Conservation (phyloP, 805 yeast genomes). For the Geotrichum ghanense region DNA sequence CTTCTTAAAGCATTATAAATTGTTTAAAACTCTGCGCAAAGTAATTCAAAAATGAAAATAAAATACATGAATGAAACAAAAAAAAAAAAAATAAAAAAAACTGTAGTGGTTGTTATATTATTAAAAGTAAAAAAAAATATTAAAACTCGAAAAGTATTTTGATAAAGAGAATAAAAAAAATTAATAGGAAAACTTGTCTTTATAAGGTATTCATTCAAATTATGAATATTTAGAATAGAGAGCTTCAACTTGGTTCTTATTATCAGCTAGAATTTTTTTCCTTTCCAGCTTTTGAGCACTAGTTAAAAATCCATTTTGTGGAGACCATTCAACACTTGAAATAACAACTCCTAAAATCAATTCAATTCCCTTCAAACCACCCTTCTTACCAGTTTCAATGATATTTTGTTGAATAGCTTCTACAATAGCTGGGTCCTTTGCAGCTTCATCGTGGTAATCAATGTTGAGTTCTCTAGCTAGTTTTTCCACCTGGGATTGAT, state of each 20-base stretch:
- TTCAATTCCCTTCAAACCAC: constrained; percentile 80
- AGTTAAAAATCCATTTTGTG: constrained; percentile 86
- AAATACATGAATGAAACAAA: neutral
- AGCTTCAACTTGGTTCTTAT: constrained; percentile 53
- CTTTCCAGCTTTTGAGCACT: constrained; percentile 96
- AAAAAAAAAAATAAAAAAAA: constrained; percentile 1
- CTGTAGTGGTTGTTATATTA: too few relatives aligned
- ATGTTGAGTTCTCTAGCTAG: constrained; percentile 49
- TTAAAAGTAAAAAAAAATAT: neutral
- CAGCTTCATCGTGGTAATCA: constrained; percentile 36
- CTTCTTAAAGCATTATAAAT: too few relatives aligned
- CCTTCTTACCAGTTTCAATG: constrained; percentile 63
- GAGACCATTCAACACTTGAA: constrained; percentile 93
- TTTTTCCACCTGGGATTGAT: constrained; percentile 50
- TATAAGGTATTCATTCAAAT: constrained; percentile 1
- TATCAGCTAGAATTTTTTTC: constrained; percentile 67
- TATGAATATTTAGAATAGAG: constrained; percentile 34
- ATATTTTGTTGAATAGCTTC: constrained; percentile 46
- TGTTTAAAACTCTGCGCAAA: too few relatives aligned
- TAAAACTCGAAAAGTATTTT: neutral
- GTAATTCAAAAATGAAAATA: constrained; percentile 3
- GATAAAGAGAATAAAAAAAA: constrained; percentile 4
- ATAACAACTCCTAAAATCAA: constrained; percentile 67
- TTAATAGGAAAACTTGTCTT: constrained; percentile 4
- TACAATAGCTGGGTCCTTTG: constrained; percentile 45